These are phyloP conservation scores for Yamadazyma insecticola DNA, from an alignment of 805 yeast genomes.

Conservation along the genomic window DNA sequence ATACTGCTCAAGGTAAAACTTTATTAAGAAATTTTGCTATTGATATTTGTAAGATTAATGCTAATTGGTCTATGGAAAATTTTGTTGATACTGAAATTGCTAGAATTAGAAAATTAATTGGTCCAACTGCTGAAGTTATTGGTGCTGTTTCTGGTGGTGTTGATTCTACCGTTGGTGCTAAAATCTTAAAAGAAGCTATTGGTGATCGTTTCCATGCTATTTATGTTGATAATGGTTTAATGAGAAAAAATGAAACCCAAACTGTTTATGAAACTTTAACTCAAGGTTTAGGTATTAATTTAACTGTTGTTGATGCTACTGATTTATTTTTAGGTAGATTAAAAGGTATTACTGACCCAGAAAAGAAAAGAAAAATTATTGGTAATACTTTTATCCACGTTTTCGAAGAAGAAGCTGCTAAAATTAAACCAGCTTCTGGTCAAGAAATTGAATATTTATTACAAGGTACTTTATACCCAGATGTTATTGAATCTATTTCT, in stretches of 20 bases:
- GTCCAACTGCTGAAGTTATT: conserved; percentile 97
- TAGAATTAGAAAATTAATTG: conserved; percentile 86
- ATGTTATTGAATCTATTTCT: conserved; percentile 96
- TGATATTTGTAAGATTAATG: conserved; percentile 76
- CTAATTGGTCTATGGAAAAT: conserved; percentile 98
- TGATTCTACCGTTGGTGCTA: conserved; percentile 98
- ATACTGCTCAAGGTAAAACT: conserved; percentile 85
- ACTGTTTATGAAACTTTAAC: conserved; percentile 84
- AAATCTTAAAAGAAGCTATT: conserved; percentile 95
- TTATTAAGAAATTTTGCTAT: conserved; percentile 91
- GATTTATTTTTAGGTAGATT: conserved; percentile 83
- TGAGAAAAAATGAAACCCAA: conserved; percentile 91
- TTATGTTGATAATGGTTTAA: conserved; percentile 95
- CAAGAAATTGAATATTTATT: conserved; percentile 87
- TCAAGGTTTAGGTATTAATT: conserved; percentile 90
- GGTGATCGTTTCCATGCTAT: conserved; percentile 99
- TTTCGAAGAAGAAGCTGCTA: conserved; percentile 92
- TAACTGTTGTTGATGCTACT: conserved; percentile 91
- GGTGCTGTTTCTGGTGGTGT: conserved; percentile 99
- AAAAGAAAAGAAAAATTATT: conserved; percentile 96
- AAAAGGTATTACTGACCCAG: conserved; percentile 96
- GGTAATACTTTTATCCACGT: conserved; percentile 97
- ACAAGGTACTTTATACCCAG: conserved; percentile 98
- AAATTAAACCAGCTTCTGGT: conserved; percentile 84
- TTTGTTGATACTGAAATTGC: conserved; percentile 95